phyloP scores from a whole-genome alignment of 345 rosid species.

The Turritis glabra region DNA sequence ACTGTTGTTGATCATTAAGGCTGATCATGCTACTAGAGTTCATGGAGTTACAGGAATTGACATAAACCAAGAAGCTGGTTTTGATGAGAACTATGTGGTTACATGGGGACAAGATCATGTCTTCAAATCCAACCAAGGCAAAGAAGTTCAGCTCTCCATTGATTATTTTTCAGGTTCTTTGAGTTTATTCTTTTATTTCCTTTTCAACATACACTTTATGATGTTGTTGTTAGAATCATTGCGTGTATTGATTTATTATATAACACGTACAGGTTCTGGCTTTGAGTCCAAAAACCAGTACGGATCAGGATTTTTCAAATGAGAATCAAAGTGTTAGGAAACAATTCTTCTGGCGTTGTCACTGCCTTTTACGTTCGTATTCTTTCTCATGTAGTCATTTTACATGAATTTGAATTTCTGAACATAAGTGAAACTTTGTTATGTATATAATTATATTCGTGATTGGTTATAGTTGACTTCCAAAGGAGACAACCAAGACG shows the following conservation, averaged over 20 bases:
- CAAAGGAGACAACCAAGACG: slow-evolving; percentile 45
- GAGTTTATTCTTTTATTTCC: neutral
- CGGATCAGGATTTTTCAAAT: slow-evolving; percentile 52
- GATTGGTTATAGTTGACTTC: slow-evolving; percentile 39
- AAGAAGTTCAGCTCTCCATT: slow-evolving; percentile 16
- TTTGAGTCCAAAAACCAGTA: slow-evolving; percentile 50
- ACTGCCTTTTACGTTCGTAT: slow-evolving; percentile 57
- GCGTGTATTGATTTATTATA: neutral
- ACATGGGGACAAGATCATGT: slow-evolving; percentile 29
- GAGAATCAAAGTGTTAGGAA: slow-evolving; percentile 49
- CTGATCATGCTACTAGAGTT: neutral
- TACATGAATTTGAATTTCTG: neutral
- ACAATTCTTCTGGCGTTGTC: slow-evolving; percentile 60
- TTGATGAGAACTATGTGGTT: slow-evolving; percentile 22
- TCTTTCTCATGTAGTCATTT: neutral
- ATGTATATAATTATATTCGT: neutral
- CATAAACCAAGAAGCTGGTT: neutral
- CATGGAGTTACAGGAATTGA: neutral
- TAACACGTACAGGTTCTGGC: neutral
- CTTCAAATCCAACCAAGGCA: slow-evolving; percentile 3
- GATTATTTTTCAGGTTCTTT: slow-evolving; percentile 26
- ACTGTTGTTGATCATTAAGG: neutral
- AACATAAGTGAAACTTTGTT: neutral
- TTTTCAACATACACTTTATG: neutral
- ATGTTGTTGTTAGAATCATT: too few relatives aligned